phyloP scores from a whole-genome alignment of 208 protist genomes.

The Tritrichomonas foetus region DNA sequence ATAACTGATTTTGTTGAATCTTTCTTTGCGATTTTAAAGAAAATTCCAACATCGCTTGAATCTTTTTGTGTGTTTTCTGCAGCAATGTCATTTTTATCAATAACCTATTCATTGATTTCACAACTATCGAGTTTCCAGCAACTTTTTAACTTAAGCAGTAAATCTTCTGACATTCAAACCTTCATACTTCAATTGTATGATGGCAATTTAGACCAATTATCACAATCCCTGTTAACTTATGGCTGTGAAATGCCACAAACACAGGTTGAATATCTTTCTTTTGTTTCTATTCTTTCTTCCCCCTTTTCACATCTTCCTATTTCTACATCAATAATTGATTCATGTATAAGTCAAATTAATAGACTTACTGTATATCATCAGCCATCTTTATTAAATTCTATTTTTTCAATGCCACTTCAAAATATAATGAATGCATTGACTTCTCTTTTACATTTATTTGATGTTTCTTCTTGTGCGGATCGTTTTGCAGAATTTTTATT shows the following conservation, averaged over 20 bases:
- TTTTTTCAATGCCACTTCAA: not conserved
- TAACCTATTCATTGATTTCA: not conserved
- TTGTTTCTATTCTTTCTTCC: not conserved
- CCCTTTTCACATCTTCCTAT: not conserved
- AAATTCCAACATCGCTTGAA: not conserved
- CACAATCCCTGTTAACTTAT: not conserved
- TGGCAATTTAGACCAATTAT: not conserved
- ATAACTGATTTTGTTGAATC: not conserved
- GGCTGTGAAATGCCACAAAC: not conserved
- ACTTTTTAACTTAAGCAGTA: not conserved
- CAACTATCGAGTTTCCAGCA: not conserved
- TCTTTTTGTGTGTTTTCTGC: not conserved
- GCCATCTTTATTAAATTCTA: not conserved
- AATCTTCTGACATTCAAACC: not conserved
- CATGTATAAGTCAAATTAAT: not conserved
- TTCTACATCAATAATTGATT: not conserved
- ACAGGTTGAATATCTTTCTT: not conserved
- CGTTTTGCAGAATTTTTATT: not conserved
- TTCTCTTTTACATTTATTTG: not conserved
- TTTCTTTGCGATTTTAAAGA: not conserved
- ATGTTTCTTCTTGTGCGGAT: not conserved
- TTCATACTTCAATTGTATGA: not conserved
- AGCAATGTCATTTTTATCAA: not conserved
- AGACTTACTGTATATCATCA: not conserved
- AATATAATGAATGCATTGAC: not conserved